Evolutionary conservation across 2,329 filamentous ascomycete species (phyloP), one percentile per base, ranked within the genome.

Genomic region (Fusarium nodosum): DNA sequence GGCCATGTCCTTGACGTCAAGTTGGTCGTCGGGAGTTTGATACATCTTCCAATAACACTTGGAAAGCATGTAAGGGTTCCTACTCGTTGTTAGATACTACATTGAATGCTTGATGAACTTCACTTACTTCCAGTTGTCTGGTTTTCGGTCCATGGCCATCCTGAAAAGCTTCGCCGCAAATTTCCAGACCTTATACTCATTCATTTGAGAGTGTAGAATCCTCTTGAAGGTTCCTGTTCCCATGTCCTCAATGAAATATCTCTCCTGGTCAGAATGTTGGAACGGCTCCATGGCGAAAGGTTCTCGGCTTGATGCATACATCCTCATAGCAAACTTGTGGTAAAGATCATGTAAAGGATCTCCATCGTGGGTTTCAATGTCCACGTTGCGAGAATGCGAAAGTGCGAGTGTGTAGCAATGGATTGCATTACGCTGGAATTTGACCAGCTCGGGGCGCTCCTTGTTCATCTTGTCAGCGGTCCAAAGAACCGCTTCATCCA

Each of bases 391-490:
- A 0, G 85, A 88, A 65, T 88, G 84, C 0, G 87, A 89, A 16
- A 89, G 74, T 0, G 87, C 87, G 39, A 89, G 81, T 0, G 85
- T 88, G 72, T 92, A 93, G 76, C 93, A 95, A 77, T 97, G 93
- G 46, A 97, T 94, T 2, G 93, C 90, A 73, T 88, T 89, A 33
- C 93, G 88, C 77, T 97, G 93, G 64, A 92, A 87, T 53, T 88
- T 89, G 26, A 93, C 86, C 45, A 97, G 80, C 60, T 97, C 93
- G 6, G 83, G 82, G 57, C 91, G 89, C 73, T 91, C 91, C 76
- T 92, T 95, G 79, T 97, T 97, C 80, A 97, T 90, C 79, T 97
- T 97, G 72, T 97, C 93, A 1, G 93, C 92, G 22, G 91, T 92
- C 94, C 94, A 97, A 7, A 94, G 87, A 7, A 97, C 92, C 9